Evolutionary conservation across 257 asterid genomes (phyloP).

Genomic region (Nicotiana sylvestris): DNA sequence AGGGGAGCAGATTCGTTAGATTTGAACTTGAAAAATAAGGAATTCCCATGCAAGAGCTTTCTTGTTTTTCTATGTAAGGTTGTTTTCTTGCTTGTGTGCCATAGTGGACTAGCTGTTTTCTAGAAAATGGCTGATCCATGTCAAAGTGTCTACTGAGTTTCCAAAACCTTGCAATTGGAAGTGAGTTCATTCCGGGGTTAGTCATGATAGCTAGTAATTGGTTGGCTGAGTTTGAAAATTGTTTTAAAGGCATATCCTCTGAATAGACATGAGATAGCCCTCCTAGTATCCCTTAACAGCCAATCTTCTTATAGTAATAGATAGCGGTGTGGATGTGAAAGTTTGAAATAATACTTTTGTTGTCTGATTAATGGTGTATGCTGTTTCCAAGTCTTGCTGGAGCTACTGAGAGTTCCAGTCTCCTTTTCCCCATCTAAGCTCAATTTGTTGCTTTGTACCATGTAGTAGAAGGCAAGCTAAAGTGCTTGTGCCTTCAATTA

Average conservation of each 20-base stretch:
- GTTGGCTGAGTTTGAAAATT: background rate
- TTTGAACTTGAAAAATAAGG: background rate
- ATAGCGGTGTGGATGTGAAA: background rate
- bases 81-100: background rate
- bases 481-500: background rate
- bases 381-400: background rate
- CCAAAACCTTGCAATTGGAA: background rate
- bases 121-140: background rate
- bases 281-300: background rate
- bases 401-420: background rate
- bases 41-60: background rate
- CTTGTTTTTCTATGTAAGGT: background rate
- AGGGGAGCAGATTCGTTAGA: background rate
- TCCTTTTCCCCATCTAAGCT: background rate
- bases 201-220: background rate
- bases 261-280: background rate
- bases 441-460: background rate
- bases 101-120: background rate
- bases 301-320: background rate
- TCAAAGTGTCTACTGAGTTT: background rate
- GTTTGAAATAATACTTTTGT: background rate
- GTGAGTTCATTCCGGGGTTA: background rate
- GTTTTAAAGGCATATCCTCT: background rate
- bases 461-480: background rate
- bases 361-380: background rate